These are phyloP conservation scores for Albizia julibrissin DNA, from an alignment of 306 rosid species.

Conservation along the genomic window DNA sequence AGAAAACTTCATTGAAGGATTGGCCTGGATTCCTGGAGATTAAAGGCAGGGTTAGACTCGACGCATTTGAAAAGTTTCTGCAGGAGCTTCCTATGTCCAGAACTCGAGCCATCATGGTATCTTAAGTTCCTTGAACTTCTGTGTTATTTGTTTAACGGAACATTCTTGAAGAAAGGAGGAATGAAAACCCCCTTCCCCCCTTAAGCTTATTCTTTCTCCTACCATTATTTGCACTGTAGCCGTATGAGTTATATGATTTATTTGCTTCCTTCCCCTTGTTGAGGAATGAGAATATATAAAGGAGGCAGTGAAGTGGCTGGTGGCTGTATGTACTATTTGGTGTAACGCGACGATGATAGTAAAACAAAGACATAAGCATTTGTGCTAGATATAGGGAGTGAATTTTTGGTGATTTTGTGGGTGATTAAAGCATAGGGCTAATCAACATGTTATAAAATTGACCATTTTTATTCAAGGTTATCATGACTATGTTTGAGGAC, in stretches of 20 bases:
- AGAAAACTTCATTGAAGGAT: slow-evolving; percentile 68
- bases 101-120: slow-evolving; percentile 98
- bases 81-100: slow-evolving; percentile 86
- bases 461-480: background rate
- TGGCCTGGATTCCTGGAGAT: slow-evolving; percentile 91
- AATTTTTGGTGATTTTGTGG: slow-evolving; percentile 2
- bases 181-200: background rate
- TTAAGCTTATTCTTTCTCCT: background rate
- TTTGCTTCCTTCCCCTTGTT: background rate
- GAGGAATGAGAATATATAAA: slow-evolving; percentile 7
- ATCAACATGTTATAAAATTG: background rate
- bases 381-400: background rate
- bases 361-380: background rate
- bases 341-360: background rate
- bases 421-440: background rate
- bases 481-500: background rate
- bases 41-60: slow-evolving; percentile 95
- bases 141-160: slow-evolving; percentile 23
- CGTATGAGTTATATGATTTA: background rate
- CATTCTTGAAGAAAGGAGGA: slow-evolving; percentile 18
- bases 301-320: slow-evolving; percentile 9
- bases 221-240: background rate
- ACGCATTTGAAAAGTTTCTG: slow-evolving; percentile 89
- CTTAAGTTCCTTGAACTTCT: slow-evolving; percentile 43
- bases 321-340: background rate